Evolutionary conservation across 371 early-diverging fungal genomes (phyloP).

Genomic region (Mortierella sp.): DNA sequence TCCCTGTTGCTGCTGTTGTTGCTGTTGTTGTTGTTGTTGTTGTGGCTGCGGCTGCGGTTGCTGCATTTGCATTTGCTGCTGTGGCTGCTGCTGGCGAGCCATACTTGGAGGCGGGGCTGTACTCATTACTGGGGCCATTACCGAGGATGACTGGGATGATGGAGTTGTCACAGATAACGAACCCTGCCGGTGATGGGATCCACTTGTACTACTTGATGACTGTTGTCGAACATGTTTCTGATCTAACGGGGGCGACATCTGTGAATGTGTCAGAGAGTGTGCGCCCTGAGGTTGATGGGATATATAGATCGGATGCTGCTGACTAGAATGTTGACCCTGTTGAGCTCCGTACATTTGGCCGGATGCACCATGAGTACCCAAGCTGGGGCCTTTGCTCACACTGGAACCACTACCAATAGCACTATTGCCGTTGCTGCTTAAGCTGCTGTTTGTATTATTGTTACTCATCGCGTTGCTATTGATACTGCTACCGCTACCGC

Average conservation of each 20-base stretch:
- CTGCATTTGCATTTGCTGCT: slow-evolving; percentile 1
- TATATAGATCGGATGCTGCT: neutral
- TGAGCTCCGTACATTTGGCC: slow-evolving; percentile 7
- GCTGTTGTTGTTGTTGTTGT: neutral
- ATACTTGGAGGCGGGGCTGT: neutral
- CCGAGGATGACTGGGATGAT: neutral
- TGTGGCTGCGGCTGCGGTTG: slow-evolving; percentile 5
- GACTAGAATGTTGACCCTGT: slow-evolving; percentile 1
- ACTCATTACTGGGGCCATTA: neutral
- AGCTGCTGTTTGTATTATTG: neutral
- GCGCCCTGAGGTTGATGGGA: slow-evolving; percentile 2
- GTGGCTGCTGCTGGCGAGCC: slow-evolving; percentile 16
- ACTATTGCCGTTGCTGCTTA: neutral
- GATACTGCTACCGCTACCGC: no score
- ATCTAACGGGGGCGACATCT: neutral
- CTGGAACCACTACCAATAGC: neutral
- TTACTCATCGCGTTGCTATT: neutral
- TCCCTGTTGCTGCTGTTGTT: slow-evolving; percentile 25
- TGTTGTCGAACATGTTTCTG: slow-evolving; percentile 8
- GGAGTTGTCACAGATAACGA: neutral
- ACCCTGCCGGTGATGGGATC: slow-evolving; percentile 1
- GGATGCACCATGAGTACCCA: slow-evolving; percentile 13
- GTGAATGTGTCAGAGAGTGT: neutral
- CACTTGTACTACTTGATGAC: neutral
- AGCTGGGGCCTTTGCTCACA: slow-evolving; percentile 2